Conservation (phyloP, 305 asterid genomes). For the Fraxinus albicans region DNA sequence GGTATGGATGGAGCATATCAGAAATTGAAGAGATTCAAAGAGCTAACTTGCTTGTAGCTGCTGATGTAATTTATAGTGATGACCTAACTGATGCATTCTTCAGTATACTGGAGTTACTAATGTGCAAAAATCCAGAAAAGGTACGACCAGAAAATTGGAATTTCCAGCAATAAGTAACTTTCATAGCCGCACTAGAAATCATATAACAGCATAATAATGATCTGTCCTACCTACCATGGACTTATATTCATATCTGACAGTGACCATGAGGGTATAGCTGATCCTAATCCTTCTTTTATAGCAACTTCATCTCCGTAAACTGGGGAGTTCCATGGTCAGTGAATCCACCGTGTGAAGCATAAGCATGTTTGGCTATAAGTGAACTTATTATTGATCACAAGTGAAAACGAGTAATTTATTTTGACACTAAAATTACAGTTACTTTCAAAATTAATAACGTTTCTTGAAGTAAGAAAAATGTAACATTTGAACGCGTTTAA, state of each 20-base stretch:
- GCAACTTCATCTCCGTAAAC: neutral
- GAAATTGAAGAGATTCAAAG: conserved; percentile 69
- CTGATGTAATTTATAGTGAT: conserved; percentile 85
- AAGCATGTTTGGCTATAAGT: neutral
- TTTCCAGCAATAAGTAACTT: neutral
- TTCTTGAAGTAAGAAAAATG: neutral
- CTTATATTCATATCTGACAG: neutral
- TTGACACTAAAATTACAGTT: neutral
- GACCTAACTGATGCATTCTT: conserved; percentile 83
- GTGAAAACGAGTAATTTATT: neutral
- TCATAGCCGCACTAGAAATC: neutral
- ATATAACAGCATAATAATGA: neutral
- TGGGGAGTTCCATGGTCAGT: neutral
- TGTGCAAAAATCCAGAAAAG: conserved; percentile 63
- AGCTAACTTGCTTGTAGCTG: conserved; percentile 82
- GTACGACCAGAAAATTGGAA: conserved; percentile 32
- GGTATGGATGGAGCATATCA: conserved; percentile 62
- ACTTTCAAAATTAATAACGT: neutral
- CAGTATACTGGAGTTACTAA: conserved; percentile 46
- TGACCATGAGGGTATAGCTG: neutral
- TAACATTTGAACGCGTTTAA: neutral
- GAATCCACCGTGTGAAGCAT: neutral
- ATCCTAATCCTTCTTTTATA: neutral
- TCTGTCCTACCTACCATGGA: neutral
- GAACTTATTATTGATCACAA: neutral